Percentiles rank a stretch among this genome's conserved stretches.
These are phyloP conservation scores for Aspergillus tamarii DNA, from an alignment of 2,329 filamentous ascomycete genomes.

Conservation along the genomic window DNA sequence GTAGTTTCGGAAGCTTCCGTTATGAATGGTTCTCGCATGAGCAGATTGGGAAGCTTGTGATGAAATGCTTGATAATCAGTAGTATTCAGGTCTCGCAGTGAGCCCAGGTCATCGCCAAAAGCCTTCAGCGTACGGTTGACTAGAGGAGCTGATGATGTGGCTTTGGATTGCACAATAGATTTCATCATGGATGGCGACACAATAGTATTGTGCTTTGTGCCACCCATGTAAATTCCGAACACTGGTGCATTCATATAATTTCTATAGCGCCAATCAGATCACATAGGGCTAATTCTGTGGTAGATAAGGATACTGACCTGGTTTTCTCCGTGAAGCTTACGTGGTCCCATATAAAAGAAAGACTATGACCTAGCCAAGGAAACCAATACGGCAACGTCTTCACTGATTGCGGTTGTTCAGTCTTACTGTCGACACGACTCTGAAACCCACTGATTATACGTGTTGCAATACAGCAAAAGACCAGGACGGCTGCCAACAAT, in stretches of 20 bases:
- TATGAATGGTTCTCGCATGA: slow-evolving; percentile 54
- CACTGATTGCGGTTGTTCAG: slow-evolving; percentile 41
- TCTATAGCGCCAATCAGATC: slow-evolving; percentile 30
- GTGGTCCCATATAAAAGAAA: slow-evolving; percentile 51
- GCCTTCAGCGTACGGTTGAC: slow-evolving; percentile 42
- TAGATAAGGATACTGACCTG: slow-evolving; percentile 33
- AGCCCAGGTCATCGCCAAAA: slow-evolving; percentile 48
- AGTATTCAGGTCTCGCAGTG: slow-evolving; percentile 39
- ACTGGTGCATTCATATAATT: slow-evolving; percentile 45
- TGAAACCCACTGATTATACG: slow-evolving; percentile 43
- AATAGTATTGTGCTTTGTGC: slow-evolving; percentile 55
- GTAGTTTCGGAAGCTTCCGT: slow-evolving; percentile 44
- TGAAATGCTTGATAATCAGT: slow-evolving; percentile 41
- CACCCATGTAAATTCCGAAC: slow-evolving; percentile 54
- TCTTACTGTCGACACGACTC: slow-evolving; percentile 27
- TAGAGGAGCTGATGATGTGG: slow-evolving; percentile 32
- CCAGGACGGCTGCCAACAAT: slow-evolving; percentile 31
- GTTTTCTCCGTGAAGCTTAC: slow-evolving; percentile 49
- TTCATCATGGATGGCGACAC: slow-evolving; percentile 52
- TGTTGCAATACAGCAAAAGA: slow-evolving; percentile 40
- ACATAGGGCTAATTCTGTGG: background rate
- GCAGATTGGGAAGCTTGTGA: slow-evolving; percentile 38
- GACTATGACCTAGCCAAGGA: slow-evolving; percentile 59
- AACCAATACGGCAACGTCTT: slow-evolving; percentile 63
- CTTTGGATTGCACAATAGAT: slow-evolving; percentile 40